A percentile compares a stretch with the other conserved stretches of the same genome.
phyloP scores from a whole-genome alignment of 2,329 filamentous ascomycete species.

The Alternaria viburni region DNA sequence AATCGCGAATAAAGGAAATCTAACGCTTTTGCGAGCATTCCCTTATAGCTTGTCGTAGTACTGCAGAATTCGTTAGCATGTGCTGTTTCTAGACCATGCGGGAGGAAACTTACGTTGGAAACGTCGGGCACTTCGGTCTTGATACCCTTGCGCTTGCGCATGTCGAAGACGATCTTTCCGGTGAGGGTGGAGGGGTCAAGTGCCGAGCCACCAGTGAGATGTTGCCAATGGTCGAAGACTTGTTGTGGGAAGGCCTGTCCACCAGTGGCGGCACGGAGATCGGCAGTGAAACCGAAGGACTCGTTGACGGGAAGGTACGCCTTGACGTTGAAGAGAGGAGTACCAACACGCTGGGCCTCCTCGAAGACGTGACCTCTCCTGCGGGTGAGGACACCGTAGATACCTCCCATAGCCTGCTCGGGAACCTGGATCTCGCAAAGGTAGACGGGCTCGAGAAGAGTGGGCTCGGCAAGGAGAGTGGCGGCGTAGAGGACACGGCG shows the following conservation, averaged over 20 bases:
- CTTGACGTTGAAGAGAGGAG: constrained; percentile 99
- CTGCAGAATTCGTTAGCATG: constrained; percentile 60
- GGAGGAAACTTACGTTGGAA: constrained; percentile 80
- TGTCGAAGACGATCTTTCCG: constrained; percentile 81
- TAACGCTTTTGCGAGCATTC: constrained; percentile 53
- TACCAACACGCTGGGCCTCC: constrained; percentile 98
- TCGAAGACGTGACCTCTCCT: constrained; percentile 98
- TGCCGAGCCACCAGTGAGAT: constrained; percentile 90
- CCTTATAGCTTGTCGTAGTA: constrained; percentile 99
- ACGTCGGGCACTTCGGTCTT: constrained; percentile 92
- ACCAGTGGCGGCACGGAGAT: constrained; percentile 90
- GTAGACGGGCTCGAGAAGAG: constrained; percentile 96
- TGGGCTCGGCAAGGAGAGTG: constrained; percentile 86
- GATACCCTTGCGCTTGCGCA: constrained; percentile 99
- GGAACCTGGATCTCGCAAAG: constrained; percentile 99
- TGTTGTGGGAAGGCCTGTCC: constrained; percentile 99
- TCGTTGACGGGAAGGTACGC: constrained; percentile 95
- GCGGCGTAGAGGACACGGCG: constrained; percentile 97
- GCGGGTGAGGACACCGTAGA: constrained; percentile 98
- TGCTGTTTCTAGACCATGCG: background rate
- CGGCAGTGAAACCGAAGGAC: constrained; percentile 98
- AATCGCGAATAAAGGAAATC: constrained; percentile 50
- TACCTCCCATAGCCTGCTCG: constrained; percentile 98
- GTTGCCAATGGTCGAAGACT: constrained; percentile 99
- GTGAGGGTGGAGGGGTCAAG: constrained; percentile 83